A percentile compares a stretch with the other conserved stretches of the same genome.
Evolutionary conservation across 192 early-diverging fungal species (phyloP).

Genomic region (Backusella australiensis): DNA sequence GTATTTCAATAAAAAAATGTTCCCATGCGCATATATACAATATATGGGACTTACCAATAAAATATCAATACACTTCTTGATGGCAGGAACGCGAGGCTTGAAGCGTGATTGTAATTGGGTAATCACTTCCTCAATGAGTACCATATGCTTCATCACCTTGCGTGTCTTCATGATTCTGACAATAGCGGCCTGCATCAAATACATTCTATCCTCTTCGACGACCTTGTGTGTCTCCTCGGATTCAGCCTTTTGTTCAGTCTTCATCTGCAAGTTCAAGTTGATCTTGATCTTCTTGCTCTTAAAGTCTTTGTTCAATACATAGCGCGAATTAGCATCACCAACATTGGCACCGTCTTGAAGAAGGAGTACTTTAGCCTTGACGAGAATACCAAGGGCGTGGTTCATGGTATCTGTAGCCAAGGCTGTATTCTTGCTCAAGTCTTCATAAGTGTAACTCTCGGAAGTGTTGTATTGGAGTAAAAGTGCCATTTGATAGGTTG

Average conservation of each 20-base stretch:
- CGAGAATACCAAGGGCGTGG: conserved; percentile 72
- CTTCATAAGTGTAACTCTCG: conserved; percentile 73
- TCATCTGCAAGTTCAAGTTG: conserved; percentile 82
- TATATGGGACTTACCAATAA: conserved; percentile 52
- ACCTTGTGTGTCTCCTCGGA: conserved; percentile 89
- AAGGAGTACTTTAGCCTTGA: conserved; percentile 81
- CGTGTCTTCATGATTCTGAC: conserved; percentile 99
- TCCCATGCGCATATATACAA: background rate
- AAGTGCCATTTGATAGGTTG: conserved; percentile 92
- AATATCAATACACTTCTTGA: conserved; percentile 96
- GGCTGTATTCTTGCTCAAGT: conserved; percentile 70
- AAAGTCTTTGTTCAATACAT: conserved; percentile 78
- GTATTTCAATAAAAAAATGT: background rate
- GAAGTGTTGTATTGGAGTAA: conserved; percentile 87
- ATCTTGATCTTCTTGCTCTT: conserved; percentile 87
- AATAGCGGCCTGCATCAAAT: conserved; percentile 95
- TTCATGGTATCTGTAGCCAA: conserved; percentile 65
- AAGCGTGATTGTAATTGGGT: conserved; percentile 84
- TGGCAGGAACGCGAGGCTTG: conserved; percentile 86
- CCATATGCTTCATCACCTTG: conserved; percentile 81
- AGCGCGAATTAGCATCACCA: conserved; percentile 54
- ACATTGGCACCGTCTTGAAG: conserved; percentile 51
- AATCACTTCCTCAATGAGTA: conserved; percentile 88
- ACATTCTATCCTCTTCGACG: conserved; percentile 89
- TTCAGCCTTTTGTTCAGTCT: conserved; percentile 89